Evolutionary conservation across 495 filamentous ascomycete genomes (phyloP).

Genomic region (Recurvomyces mirabilis): DNA sequence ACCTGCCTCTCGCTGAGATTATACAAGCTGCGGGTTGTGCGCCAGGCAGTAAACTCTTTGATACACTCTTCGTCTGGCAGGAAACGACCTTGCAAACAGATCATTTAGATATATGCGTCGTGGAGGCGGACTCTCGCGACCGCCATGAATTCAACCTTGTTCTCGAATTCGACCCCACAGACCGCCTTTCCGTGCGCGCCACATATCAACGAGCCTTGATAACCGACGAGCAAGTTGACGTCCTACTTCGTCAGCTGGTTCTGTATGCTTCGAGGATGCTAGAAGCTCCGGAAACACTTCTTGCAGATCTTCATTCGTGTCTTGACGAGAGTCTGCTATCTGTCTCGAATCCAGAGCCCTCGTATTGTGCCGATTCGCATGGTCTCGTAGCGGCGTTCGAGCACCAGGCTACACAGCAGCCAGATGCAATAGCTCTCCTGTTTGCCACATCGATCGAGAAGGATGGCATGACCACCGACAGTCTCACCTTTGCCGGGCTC

Average conservation of each 20-base stretch:
- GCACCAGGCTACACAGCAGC: slow-evolving; percentile 34
- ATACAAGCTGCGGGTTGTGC: slow-evolving; percentile 43
- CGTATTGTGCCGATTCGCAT: not conserved
- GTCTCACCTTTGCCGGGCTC: slow-evolving; percentile 51
- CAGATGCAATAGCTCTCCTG: slow-evolving; percentile 46
- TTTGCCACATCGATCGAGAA: slow-evolving; percentile 41
- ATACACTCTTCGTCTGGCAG: slow-evolving; percentile 68
- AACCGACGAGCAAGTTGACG: slow-evolving; percentile 37
- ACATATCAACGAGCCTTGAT: slow-evolving; percentile 44
- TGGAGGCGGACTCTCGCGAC: slow-evolving; percentile 46
- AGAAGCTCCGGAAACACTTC: not conserved
- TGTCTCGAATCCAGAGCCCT: slow-evolving; percentile 38
- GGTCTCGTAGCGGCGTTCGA: slow-evolving; percentile 46
- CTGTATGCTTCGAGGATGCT: not conserved
- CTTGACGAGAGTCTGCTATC: slow-evolving; percentile 37
- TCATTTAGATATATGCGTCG: slow-evolving; percentile 28
- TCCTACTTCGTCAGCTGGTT: slow-evolving; percentile 45
- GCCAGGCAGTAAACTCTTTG: slow-evolving; percentile 45
- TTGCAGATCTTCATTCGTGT: too few relatives aligned
- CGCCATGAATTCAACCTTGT: slow-evolving; percentile 61
- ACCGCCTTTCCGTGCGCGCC: slow-evolving; percentile 13
- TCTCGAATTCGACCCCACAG: slow-evolving; percentile 55
- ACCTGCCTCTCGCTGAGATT: slow-evolving; percentile 54
- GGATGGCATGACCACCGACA: slow-evolving; percentile 23
- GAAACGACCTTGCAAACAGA: slow-evolving; percentile 44